These are phyloP conservation scores for Solanum etuberosum DNA, from an alignment of 257 asterid species.

Conservation along the genomic window DNA sequence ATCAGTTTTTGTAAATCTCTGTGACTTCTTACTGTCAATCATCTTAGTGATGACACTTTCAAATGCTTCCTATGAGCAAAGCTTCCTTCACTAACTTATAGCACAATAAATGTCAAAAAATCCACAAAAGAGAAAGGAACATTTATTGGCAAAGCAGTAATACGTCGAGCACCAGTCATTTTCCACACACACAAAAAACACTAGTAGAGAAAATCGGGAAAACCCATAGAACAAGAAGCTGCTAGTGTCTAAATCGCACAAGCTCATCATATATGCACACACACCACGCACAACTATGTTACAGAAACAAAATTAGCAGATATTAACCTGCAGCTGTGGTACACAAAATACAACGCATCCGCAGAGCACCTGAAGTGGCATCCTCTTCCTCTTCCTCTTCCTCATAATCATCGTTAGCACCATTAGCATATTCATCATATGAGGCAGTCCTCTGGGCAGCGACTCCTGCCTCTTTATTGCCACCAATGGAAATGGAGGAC, in stretches of 20 bases:
- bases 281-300: slow-evolving; percentile 10
- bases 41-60: background rate
- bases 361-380: slow-evolving; percentile 31
- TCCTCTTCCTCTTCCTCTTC: slow-evolving; percentile 26
- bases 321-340: slow-evolving; percentile 80
- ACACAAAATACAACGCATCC: slow-evolving; percentile 84
- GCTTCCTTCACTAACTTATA: background rate
- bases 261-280: slow-evolving; percentile 7
- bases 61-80: background rate
- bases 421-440: slow-evolving; percentile 36
- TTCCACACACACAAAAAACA: background rate
- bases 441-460: slow-evolving; percentile 25
- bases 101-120: background rate
- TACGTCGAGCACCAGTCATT: background rate
- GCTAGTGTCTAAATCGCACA: background rate
- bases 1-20: background rate
- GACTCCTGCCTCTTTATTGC: slow-evolving; percentile 30
- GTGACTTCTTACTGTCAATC: background rate
- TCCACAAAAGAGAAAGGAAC: background rate
- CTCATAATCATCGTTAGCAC: slow-evolving; percentile 12
- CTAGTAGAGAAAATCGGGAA: background rate
- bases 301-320: background rate
- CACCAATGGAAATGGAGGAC: slow-evolving; percentile 40
- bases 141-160: background rate
- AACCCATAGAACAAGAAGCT: background rate